phyloP scores from a whole-genome alignment of 2,329 filamentous ascomycete species.

The Daldinia sp. region DNA sequence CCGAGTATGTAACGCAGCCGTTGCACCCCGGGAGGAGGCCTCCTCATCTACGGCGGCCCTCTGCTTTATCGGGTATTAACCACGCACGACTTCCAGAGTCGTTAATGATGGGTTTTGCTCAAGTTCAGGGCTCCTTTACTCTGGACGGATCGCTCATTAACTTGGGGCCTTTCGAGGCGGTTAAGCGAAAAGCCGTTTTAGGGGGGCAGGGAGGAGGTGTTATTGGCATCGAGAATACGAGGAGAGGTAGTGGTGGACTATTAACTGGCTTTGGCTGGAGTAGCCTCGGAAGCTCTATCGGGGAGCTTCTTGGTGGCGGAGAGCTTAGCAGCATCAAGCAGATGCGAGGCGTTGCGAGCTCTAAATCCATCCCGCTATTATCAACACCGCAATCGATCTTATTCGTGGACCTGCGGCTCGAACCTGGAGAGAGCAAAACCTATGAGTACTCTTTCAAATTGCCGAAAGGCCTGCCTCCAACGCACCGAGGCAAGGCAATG shows the following conservation, averaged over 20 bases:
- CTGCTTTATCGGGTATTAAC: conserved; percentile 53
- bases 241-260: conserved; percentile 80
- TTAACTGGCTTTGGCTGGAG: conserved; percentile 89
- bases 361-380: conserved; percentile 88
- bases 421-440: conserved; percentile 85
- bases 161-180: conserved; percentile 89
- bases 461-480: conserved; percentile 88
- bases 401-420: conserved; percentile 90
- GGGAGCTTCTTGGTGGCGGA: conserved; percentile 83
- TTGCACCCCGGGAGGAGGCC: conserved; percentile 50
- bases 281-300: conserved; percentile 85
- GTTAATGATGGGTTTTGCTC: conserved; percentile 97
- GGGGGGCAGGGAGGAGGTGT: conserved; percentile 88
- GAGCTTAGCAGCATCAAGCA: conserved; percentile 95
- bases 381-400: conserved; percentile 94
- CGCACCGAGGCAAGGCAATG: conserved; percentile 88
- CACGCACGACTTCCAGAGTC: conserved; percentile 71
- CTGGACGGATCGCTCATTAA: conserved; percentile 92
- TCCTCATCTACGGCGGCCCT: conserved; percentile 57
- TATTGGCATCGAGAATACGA: conserved; percentile 77
- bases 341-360: conserved; percentile 87
- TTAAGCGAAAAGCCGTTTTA: conserved; percentile 92
- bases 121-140: conserved; percentile 90
- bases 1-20: conserved; percentile 77
- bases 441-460: conserved; percentile 89